Base-by-base conservation (phyloP, 306 rosid species). In the Betula pendula region DNA sequence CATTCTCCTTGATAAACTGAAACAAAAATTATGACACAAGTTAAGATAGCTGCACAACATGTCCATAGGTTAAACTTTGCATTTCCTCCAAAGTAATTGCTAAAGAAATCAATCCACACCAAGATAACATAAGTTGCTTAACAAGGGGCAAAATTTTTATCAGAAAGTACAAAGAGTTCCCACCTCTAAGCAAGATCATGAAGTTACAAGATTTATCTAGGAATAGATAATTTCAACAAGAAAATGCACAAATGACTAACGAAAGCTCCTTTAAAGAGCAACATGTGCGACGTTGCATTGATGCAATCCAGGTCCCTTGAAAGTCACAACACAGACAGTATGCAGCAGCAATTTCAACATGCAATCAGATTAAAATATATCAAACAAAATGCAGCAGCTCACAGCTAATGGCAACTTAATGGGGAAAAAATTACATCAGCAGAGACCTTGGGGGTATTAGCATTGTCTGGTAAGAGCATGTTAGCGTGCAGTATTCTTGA, bases 1-100 rank as follows among this genome's bases (percentile, higher is more conserved):
- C 77, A 35, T 68, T 79, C 47, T 85, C 92, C 84, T 24, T 78
- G 83, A 74, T 68, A 59, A 84, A 73, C 92, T 88, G 91, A 53
- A 83, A 81, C 38, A 68, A 65, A 68, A 65, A 79, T 8, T 51
- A 50, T 73, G 55, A 67, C 40, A 43, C 66, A 65, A 71, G 77
- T 82, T 72, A 72, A 63, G 71, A 44, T 60, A 53, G 59, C 12
- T 75, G 63, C 24, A 55, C 35, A 45, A 63, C 33, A 76, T 82
- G 56, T 59, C 43, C 59, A 65, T n/a, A 17, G 70, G 20, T 16
- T 66, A 66, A 66, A 66, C 25, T 38, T 56, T 65, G 15, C 70
- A 66, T 66, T 19, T 66, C 6, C 1, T 35, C 27, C 45, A n/a
- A 66, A 38, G 11, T 62, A 33, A 10, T 25, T 35, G 70, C 48